Evolutionary conservation across 2,329 filamentous ascomycete genomes (phyloP).

Genomic region (Penicillium glabrum): DNA sequence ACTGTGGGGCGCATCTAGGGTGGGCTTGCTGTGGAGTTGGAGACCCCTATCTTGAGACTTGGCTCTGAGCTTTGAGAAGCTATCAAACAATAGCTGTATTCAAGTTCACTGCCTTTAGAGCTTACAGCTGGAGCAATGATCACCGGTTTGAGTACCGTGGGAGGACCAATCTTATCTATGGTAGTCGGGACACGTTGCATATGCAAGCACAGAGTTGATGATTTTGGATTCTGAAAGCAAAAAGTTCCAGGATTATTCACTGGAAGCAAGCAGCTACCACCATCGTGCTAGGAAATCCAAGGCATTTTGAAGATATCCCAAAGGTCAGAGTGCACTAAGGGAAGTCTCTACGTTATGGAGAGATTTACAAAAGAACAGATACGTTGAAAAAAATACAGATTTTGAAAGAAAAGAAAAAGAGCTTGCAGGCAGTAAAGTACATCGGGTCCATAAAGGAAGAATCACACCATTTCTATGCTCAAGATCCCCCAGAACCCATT

Average conservation of each 20-base stretch:
- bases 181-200: neutral
- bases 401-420: constrained; percentile 37
- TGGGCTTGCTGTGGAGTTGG: neutral
- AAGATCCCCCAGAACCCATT: constrained; percentile 38
- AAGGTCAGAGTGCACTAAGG: too few species aligned
- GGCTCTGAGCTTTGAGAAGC: neutral
- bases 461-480: constrained; percentile 44
- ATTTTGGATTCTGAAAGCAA: too few species aligned
- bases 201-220: neutral
- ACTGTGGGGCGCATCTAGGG: constrained; percentile 16
- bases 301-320: too few species aligned
- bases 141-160: neutral
- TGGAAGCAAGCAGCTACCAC: too few species aligned
- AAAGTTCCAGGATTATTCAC: too few species aligned
- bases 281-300: too few species aligned
- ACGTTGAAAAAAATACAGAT: constrained; percentile 23
- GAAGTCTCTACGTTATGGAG: neutral
- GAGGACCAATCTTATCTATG: neutral
- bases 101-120: neutral
- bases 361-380: neutral
- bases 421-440: constrained; percentile 52
- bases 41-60: neutral
- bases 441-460: constrained; percentile 47
- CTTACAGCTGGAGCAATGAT: too few species aligned
- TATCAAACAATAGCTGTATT: neutral